These are phyloP conservation scores for thale cress (Arabidopsis thaliana) DNA, from an alignment of 345 rosid genomes.

Conservation along the genomic window DNA sequence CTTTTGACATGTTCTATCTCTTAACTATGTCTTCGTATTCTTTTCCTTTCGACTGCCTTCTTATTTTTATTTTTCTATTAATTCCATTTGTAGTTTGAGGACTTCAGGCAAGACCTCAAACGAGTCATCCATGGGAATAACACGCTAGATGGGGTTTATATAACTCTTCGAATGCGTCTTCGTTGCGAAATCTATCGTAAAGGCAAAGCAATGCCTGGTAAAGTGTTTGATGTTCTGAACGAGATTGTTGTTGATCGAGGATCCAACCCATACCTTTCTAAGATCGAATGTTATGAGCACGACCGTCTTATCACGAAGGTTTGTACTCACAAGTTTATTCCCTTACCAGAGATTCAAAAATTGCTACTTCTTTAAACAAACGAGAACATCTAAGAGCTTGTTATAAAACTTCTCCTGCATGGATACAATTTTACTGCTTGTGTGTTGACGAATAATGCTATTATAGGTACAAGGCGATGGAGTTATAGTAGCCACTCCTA, in stretches of 20 bases:
- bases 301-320: constrained; percentile 98
- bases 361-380: constrained; percentile 5
- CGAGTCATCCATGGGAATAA: constrained; percentile 89
- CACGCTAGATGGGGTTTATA: constrained; percentile 86
- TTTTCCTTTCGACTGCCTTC: constrained; percentile 19
- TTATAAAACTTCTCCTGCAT: background rate
- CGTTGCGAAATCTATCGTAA: constrained; percentile 87
- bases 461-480: constrained; percentile 98
- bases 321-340: constrained; percentile 17
- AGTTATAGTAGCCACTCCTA: constrained; percentile 97
- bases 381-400: background rate
- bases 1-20: constrained; percentile 24
- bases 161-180: constrained; percentile 97
- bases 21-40: constrained; percentile 9
- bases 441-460: constrained; percentile 25
- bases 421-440: background rate
- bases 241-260: constrained; percentile 96
- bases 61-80: constrained; percentile 16
- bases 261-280: constrained; percentile 98
- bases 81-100: constrained; percentile 64
- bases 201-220: constrained; percentile 90
- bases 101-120: constrained; percentile 77
- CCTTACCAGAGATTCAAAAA: background rate
- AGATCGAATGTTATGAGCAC: constrained; percentile 96
- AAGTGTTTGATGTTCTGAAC: constrained; percentile 91